Conservation (phyloP, 2,329 filamentous ascomycete species). For the Botrytis galanthina region DNA sequence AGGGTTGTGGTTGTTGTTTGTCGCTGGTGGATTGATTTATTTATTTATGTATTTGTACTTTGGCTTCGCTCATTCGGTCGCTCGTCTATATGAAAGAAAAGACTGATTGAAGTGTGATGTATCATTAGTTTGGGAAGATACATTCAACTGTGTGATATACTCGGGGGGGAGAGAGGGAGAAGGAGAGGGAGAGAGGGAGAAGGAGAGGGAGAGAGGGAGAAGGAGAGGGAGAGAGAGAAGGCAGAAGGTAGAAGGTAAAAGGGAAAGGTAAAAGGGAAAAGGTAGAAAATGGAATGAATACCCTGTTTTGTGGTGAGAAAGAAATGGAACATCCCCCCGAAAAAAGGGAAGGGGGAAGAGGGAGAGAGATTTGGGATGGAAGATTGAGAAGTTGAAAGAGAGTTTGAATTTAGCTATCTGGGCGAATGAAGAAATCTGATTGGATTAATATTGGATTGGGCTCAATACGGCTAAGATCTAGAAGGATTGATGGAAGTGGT, state of each 20-base stretch:
- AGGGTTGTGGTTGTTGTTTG: neutral
- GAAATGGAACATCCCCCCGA: neutral
- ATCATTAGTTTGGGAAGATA: neutral
- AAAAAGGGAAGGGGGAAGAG: neutral
- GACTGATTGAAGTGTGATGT: neutral
- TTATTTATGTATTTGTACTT: neutral
- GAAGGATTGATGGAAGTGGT: neutral
- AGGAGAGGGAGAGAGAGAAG: too few species aligned
- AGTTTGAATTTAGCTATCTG: neutral
- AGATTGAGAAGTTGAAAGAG: slow-evolving; percentile 10
- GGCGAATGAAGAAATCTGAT: neutral
- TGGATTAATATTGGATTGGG: neutral
- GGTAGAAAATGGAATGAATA: neutral
- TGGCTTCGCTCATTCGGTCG: neutral
- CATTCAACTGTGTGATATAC: neutral
- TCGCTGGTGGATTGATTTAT: neutral
- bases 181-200: neutral
- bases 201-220: neutral
- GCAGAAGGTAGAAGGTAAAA: too few species aligned
- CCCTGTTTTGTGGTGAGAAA: neutral
- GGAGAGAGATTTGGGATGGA: neutral
- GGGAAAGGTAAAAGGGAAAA: too few species aligned
- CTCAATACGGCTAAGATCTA: neutral
- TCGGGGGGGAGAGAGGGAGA: too few species aligned
- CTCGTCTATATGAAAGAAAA: neutral